Evolutionary conservation across 106 monocot genomes (phyloP).

Genomic region (Hemerocallis citrina): DNA sequence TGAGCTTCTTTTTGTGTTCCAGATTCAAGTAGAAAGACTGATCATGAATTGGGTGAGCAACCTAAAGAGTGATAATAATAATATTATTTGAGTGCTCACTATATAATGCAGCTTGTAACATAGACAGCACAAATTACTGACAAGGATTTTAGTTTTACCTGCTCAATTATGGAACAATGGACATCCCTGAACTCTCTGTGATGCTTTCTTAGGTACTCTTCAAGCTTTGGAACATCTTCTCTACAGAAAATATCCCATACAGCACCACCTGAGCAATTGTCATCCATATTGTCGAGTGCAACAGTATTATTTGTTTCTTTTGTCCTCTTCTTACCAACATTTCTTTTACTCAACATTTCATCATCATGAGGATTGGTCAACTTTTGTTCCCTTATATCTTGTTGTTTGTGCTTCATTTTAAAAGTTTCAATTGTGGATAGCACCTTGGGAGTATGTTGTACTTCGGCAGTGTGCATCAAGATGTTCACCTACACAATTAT

Average conservation of each 20-base stretch:
- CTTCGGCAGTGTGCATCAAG: slow-evolving; percentile 34
- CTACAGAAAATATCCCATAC: slow-evolving; percentile 58
- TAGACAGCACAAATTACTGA: too few relatives aligned
- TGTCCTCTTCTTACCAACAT: neutral
- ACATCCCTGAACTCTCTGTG: slow-evolving; percentile 43
- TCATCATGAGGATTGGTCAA: neutral
- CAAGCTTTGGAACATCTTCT: slow-evolving; percentile 37
- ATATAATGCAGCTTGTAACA: neutral
- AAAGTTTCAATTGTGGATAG: slow-evolving; percentile 9
- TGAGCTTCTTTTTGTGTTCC: slow-evolving; percentile 66
- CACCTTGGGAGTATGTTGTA: neutral
- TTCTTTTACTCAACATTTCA: too few relatives aligned
- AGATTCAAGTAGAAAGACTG: slow-evolving; percentile 58
- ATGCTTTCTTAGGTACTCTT: slow-evolving; percentile 35
- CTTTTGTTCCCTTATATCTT: slow-evolving; percentile 7
- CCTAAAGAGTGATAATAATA: slow-evolving; percentile 13
- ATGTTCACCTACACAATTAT: slow-evolving; percentile 39
- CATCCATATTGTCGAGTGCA: neutral
- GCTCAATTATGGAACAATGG: slow-evolving; percentile 20
- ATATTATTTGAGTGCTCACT: neutral
- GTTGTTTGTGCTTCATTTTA: slow-evolving; percentile 11
- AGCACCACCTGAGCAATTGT: slow-evolving; percentile 25
- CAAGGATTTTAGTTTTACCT: slow-evolving; percentile 22
- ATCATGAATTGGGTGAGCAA: slow-evolving; percentile 69
- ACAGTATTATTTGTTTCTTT: neutral